Conservation (phyloP, 805 yeast genomes). For the Teunomyces lycoperdinae region DNA sequence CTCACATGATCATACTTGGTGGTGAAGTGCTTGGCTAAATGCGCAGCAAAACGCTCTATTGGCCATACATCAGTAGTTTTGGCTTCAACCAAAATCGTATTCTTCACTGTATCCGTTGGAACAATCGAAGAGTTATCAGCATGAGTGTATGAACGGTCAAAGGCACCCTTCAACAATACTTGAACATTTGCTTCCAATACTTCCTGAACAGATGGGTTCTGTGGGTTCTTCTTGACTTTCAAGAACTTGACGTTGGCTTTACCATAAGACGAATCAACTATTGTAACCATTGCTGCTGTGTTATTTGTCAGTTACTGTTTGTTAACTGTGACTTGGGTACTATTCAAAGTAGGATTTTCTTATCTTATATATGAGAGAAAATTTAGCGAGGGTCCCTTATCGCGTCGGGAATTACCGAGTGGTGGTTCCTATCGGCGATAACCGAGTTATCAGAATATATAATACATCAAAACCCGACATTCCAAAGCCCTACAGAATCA, state of each 20-base stretch:
- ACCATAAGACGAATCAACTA: constrained; percentile 65
- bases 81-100: constrained; percentile 82
- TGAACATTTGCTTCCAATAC: constrained; percentile 82
- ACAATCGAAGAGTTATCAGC: constrained; percentile 90
- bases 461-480: not conserved
- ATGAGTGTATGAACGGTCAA: constrained; percentile 77
- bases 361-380: not conserved
- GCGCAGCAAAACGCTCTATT: constrained; percentile 85
- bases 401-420: not conserved
- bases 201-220: constrained; percentile 71
- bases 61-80: constrained; percentile 85
- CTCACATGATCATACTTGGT: constrained; percentile 73
- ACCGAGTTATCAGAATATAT: not conserved
- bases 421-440: not conserved
- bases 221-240: constrained; percentile 77
- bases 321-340: too few relatives aligned
- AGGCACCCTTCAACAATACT: constrained; percentile 71
- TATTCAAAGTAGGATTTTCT: not conserved
- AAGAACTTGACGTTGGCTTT: constrained; percentile 90
- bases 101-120: constrained; percentile 92
- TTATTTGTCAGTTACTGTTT: too few relatives aligned
- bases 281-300: constrained; percentile 4
- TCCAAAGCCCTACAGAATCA: not conserved
- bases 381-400: not conserved
- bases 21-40: constrained; percentile 77